These are phyloP conservation scores for Hirschfeldia incana DNA, from an alignment of 345 rosid genomes.

Conservation along the genomic window DNA sequence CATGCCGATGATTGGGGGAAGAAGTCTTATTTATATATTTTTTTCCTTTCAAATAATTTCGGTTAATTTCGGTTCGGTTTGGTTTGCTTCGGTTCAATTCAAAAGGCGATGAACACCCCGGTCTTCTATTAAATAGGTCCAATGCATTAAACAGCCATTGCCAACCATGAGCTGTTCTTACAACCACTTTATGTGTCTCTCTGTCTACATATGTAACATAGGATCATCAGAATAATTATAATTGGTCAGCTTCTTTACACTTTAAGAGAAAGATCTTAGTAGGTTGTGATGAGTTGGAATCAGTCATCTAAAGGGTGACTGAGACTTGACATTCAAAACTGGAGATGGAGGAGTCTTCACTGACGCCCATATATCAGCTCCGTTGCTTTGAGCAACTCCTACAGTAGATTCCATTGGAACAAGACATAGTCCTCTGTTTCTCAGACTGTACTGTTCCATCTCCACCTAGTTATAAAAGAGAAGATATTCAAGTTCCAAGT, in stretches of 20 bases:
- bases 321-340: conserved; percentile 45
- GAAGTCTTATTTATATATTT: too few relatives aligned
- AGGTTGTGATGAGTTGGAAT: background rate
- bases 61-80: too few relatives aligned
- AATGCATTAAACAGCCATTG: background rate
- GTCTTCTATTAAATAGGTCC: too few relatives aligned
- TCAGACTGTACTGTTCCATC: conserved; percentile 54
- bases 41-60: too few relatives aligned
- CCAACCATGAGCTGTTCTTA: conserved; percentile 20
- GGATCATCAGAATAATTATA: conserved; percentile 10
- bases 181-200: background rate
- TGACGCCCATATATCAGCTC: conserved; percentile 98
- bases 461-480: conserved; percentile 41
- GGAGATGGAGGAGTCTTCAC: conserved; percentile 70
- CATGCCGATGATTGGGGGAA: too few relatives aligned
- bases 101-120: too few relatives aligned
- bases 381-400: conserved; percentile 83
- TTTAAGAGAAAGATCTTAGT: conserved; percentile 17
- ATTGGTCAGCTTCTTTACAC: conserved; percentile 9
- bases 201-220: conserved; percentile 11
- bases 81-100: too few relatives aligned
- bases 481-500: background rate
- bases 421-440: conserved; percentile 80
- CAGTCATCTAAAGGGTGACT: conserved; percentile 38
- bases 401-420: conserved; percentile 71